phyloP scores from a whole-genome alignment of 2,329 filamentous ascomycete species.

The Cladosporium sp. region DNA sequence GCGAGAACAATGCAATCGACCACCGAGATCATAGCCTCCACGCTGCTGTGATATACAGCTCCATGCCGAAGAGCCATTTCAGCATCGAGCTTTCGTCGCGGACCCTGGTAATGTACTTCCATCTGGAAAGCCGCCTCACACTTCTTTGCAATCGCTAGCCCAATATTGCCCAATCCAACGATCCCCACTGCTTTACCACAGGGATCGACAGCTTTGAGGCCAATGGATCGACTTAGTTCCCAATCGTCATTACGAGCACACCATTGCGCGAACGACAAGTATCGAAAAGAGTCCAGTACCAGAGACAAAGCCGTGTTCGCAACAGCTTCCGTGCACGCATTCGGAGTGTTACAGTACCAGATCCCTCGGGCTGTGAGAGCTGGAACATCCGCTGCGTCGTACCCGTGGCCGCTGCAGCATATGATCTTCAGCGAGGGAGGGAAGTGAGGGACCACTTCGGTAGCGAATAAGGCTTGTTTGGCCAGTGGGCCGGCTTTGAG shows the following conservation, averaged over 20 bases:
- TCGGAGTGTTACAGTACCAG: conserved; percentile 67
- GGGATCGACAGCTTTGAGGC: conserved; percentile 59
- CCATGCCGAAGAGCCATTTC: neutral
- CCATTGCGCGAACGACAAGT: conserved; percentile 49
- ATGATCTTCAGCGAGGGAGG: conserved; percentile 52
- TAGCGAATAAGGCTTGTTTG: conserved; percentile 29
- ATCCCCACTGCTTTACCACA: conserved; percentile 59
- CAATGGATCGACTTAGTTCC: conserved; percentile 56
- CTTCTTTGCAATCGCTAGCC: conserved; percentile 52
- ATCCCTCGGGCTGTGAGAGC: conserved; percentile 46
- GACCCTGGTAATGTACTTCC: conserved; percentile 53
- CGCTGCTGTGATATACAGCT: conserved; percentile 31
- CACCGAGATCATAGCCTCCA: conserved; percentile 47
- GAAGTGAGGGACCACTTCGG: conserved; percentile 31
- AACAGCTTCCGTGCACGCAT: conserved; percentile 66
- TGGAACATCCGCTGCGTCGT: conserved; percentile 55
- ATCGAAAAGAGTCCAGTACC: conserved; percentile 64
- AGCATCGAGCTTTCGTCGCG: conserved; percentile 47
- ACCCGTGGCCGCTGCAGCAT: conserved; percentile 58
- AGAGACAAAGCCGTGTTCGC: conserved; percentile 67
- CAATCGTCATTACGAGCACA: conserved; percentile 48
- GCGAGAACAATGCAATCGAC: conserved; percentile 61
- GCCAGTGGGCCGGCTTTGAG: conserved; percentile 50
- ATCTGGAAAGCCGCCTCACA: conserved; percentile 60
- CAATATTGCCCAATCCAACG: conserved; percentile 61